Percentiles rank a stretch among this genome's conserved stretches.
These are phyloP conservation scores for Clarireedia homoeocarpa DNA, from an alignment of 2,329 filamentous ascomycete genomes.

Conservation along the genomic window DNA sequence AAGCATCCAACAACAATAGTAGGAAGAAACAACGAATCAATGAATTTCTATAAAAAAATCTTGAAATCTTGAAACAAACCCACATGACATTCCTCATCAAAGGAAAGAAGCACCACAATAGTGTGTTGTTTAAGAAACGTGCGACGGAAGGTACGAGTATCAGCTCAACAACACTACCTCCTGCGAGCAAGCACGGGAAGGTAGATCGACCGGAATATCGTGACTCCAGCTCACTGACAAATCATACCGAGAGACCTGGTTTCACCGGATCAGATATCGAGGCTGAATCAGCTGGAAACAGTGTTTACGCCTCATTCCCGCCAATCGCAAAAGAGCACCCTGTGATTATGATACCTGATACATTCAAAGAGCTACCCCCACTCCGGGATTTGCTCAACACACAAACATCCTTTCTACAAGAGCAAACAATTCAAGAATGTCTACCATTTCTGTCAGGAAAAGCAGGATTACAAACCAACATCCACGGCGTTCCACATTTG, in stretches of 20 bases:
- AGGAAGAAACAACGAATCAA: constrained; percentile 4
- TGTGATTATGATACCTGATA: constrained; percentile 37
- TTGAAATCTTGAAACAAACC: constrained; percentile 2
- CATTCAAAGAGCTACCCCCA: constrained; percentile 51
- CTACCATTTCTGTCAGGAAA: constrained; percentile 56
- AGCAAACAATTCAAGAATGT: constrained; percentile 60
- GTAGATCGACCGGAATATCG: constrained; percentile 1
- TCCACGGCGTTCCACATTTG: constrained; percentile 67
- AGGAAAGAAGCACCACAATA: constrained; percentile 24
- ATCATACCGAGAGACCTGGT: constrained; percentile 11
- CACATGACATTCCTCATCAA: constrained; percentile 28
- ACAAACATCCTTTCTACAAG: constrained; percentile 59
- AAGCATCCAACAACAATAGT: constrained; percentile 1
- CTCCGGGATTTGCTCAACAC: constrained; percentile 62
- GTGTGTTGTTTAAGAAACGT: constrained; percentile 26
- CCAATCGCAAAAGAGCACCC: constrained; percentile 12
- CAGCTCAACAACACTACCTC: constrained; percentile 1
- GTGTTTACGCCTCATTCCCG: constrained; percentile 11
- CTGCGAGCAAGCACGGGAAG: constrained; percentile 12
- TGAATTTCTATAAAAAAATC: constrained; percentile 6
- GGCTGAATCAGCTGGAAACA: constrained; percentile 3
- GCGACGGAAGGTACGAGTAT: constrained; percentile 11
- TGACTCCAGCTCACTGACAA: constrained; percentile 7
- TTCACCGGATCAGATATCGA: constrained; percentile 9
- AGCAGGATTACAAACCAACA: constrained; percentile 49